These are phyloP conservation scores for Colletotrichum neosansevieriae DNA, from an alignment of 2,329 filamentous ascomycete genomes.

Conservation along the genomic window DNA sequence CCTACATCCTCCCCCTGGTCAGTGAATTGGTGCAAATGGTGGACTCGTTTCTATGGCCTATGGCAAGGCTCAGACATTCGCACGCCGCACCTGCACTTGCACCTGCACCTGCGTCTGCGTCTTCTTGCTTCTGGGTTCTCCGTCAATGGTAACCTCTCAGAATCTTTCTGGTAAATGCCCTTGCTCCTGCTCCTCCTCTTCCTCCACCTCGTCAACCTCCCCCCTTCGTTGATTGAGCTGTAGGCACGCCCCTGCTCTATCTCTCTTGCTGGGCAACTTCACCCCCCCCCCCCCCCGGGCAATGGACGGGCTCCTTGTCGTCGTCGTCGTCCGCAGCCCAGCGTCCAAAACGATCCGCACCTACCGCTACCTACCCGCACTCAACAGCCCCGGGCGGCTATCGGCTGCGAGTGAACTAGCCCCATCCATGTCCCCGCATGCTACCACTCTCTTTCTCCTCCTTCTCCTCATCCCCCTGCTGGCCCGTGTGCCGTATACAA, in stretches of 20 bases:
- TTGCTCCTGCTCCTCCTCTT: conserved; percentile 1
- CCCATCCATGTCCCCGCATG: conserved; percentile 38
- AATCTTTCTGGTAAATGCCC: conserved; percentile 11
- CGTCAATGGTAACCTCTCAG: conserved; percentile 28
- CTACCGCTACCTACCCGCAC: conserved; percentile 38
- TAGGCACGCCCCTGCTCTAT: conserved; percentile 18
- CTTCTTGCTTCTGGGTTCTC: conserved; percentile 11
- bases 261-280: not conserved
- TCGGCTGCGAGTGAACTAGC: conserved; percentile 36
- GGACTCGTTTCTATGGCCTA: too few species aligned
- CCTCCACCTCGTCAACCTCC: not conserved
- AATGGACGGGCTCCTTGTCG: not conserved
- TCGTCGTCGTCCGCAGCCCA: conserved; percentile 21
- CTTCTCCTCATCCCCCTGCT: not conserved
- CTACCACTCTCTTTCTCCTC: not conserved
- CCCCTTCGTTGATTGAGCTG: conserved; percentile 22
- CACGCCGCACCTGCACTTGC: not conserved
- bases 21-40: too few species aligned
- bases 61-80: too few species aligned
- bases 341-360: conserved; percentile 31
- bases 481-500: conserved; percentile 32
- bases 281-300: not conserved
- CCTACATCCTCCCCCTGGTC: not conserved
- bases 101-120: conserved; percentile 13
- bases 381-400: conserved; percentile 40